Conservation (phyloP, 305 asterid species). For the Petunia hybrid region DNA sequence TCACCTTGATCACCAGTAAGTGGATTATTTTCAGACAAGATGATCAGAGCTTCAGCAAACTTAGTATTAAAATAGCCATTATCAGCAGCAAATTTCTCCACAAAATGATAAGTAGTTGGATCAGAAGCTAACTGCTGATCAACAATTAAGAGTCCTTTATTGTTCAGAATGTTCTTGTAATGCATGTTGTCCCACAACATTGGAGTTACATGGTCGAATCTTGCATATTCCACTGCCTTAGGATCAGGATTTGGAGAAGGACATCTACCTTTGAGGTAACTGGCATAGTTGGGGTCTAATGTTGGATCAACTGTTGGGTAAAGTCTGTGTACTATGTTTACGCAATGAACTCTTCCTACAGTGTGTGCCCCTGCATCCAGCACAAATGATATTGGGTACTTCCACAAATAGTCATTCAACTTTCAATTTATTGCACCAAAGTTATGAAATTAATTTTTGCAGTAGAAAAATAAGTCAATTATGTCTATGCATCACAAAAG, state of each 20-base stretch:
- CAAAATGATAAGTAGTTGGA: constrained; percentile 62
- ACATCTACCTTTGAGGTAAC: constrained; percentile 67
- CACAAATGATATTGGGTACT: background rate
- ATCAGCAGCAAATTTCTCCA: constrained; percentile 70
- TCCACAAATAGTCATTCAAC: background rate
- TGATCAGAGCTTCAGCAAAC: constrained; percentile 60
- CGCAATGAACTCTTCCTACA: constrained; percentile 79
- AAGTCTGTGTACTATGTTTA: constrained; percentile 60
- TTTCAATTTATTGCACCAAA: no score
- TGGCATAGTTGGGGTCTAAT: constrained; percentile 51
- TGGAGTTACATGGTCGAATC: constrained; percentile 64
- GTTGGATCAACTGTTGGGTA: constrained; percentile 74
- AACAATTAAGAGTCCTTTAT: constrained; percentile 57
- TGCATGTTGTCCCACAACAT: constrained; percentile 72
- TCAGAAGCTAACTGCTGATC: constrained; percentile 69
- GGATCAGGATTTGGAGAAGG: constrained; percentile 58
- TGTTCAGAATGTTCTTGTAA: constrained; percentile 61
- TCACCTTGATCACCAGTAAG: constrained; percentile 64
- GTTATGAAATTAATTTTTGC: no score
- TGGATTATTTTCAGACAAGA: constrained; percentile 77
- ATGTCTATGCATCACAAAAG: no score
- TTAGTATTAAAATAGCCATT: constrained; percentile 71
- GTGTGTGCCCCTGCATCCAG: constrained; percentile 68
- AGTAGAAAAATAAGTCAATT: no score
- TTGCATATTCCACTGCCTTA: constrained; percentile 54